Conservation (phyloP, 805 yeast genomes). For the Teunomyces aglyptinius region DNA sequence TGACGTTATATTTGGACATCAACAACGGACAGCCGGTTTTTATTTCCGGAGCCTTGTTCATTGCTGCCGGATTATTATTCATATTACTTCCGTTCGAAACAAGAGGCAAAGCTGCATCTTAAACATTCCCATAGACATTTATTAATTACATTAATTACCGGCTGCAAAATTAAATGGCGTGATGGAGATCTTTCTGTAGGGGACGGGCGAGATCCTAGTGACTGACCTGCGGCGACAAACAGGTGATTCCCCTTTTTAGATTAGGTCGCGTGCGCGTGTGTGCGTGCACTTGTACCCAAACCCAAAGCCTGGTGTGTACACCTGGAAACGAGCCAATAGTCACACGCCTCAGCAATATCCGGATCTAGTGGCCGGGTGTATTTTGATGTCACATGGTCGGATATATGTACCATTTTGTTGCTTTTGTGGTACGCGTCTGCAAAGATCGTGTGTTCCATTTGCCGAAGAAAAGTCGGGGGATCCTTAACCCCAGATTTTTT, state of each 20-base stretch:
- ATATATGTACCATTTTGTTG: too few relatives aligned
- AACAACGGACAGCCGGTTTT: slow-evolving; percentile 12
- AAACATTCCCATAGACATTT: neutral
- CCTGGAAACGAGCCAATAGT: too few relatives aligned
- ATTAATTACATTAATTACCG: neutral
- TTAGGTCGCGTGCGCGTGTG: too few relatives aligned
- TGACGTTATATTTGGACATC: slow-evolving; percentile 9
- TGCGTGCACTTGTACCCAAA: neutral
- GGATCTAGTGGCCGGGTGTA: too few relatives aligned
- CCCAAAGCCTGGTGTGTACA: too few relatives aligned
- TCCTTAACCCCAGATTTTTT: slow-evolving; percentile 2
- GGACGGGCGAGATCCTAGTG: neutral
- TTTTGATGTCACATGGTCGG: too few relatives aligned
- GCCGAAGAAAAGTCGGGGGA: neutral
- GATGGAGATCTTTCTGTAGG: neutral
- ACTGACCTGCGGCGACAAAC: neutral
- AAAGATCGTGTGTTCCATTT: too few relatives aligned
- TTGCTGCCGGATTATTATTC: slow-evolving; percentile 3
- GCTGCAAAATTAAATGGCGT: neutral
- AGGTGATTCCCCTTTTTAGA: too few relatives aligned
- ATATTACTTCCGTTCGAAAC: slow-evolving; percentile 6
- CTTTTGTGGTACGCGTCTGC: too few relatives aligned
- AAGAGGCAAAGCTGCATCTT: slow-evolving; percentile 10
- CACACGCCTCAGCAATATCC: too few relatives aligned
- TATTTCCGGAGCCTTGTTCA: slow-evolving; percentile 10